Evolutionary conservation across 345 rosid genomes (phyloP), one percentile per base, ranked within the genome.

Genomic region (Corymbia maculata): DNA sequence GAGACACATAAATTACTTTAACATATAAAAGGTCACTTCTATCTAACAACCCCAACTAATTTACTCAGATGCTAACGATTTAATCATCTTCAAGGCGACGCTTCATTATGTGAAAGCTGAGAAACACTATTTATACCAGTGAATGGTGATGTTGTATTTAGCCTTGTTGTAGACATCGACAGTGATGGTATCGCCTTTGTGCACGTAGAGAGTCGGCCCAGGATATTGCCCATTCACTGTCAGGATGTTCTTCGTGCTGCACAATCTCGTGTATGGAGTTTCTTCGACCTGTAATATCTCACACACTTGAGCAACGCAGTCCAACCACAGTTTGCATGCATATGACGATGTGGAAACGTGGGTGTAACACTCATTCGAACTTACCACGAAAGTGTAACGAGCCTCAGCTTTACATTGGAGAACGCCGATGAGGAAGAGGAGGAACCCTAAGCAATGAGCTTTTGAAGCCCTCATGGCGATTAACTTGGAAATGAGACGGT

Each of bases 201-300:
- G 86, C 84, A 88, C 94, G 7, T 55, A 55, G 1, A 92, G 32
- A 10, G 90, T 91, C 2, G 92, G 94, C 49, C 93, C 92, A 1
- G 92, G 93, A 70, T 89, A 92, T 55, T 90, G 82, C 8, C 89
- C 88, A 32, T 92, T 92, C 36, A 92, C 91, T 16, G 90, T 90
- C 53, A 92, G 14, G 85, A 92, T 92, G 79, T 87, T 87, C 91
- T 92, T 92, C 4, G 89, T 87, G 88, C 89, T 87, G 26, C 93
- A 92, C 15, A 92, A 87, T 59, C 93, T 92, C 50, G 82, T 89
- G 75, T 86, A 91, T 28, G 87, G 84, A 16, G 87, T 87, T 28
- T 92, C 94, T 28, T 91, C 59, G 6, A 92, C 86, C 94, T 92
- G 53, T 8, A 87, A 42, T 32, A 10, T 36, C 44, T 75, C 45